Evolutionary conservation across 1,284 basidiomycete genomes (phyloP).

Genomic region (Malassezia brasiliensis): DNA sequence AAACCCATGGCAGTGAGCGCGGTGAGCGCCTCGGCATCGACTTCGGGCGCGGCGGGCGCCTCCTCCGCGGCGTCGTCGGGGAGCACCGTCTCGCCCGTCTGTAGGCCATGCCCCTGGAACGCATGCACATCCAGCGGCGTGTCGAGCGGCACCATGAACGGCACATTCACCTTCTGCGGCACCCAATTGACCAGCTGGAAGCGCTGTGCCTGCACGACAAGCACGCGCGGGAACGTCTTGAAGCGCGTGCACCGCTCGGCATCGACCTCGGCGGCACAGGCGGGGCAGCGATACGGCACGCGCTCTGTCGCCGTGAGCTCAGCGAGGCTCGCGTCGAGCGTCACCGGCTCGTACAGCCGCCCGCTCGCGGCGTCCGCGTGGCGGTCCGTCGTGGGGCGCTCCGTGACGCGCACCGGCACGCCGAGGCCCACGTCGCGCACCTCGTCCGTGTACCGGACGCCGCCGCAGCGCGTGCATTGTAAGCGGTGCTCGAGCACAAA

Average conservation of each 20-base stretch:
- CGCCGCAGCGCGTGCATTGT: slow-evolving; percentile 63
- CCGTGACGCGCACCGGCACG: slow-evolving; percentile 60
- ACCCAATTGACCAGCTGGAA: slow-evolving; percentile 97
- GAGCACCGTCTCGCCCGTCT: slow-evolving; percentile 64
- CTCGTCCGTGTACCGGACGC: slow-evolving; percentile 82
- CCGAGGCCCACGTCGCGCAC: slow-evolving; percentile 63
- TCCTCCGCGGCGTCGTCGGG: slow-evolving; percentile 52
- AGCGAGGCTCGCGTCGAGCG: slow-evolving; percentile 62
- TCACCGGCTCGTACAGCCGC: slow-evolving; percentile 59
- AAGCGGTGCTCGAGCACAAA: slow-evolving; percentile 62
- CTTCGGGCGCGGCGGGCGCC: slow-evolving; percentile 13
- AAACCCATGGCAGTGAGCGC: slow-evolving; percentile 43
- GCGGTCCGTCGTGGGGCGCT: slow-evolving; percentile 48
- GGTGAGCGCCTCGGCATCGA: slow-evolving; percentile 33
- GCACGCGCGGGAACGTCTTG: slow-evolving; percentile 74
- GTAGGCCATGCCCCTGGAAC: slow-evolving; percentile 66
- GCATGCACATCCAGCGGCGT: slow-evolving; percentile 57
- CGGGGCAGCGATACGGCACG: slow-evolving; percentile 62
- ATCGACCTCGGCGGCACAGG: slow-evolving; percentile 58
- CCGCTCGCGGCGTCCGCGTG: slow-evolving; percentile 1
- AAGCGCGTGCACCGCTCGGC: slow-evolving; percentile 65
- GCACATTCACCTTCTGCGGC: slow-evolving; percentile 86
- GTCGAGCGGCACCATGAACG: slow-evolving; percentile 62
- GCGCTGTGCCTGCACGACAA: slow-evolving; percentile 83
- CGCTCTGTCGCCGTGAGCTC: slow-evolving; percentile 60